Evolutionary conservation across 495 filamentous ascomycete genomes (phyloP).

Genomic region (Aspergillus avenaceus): DNA sequence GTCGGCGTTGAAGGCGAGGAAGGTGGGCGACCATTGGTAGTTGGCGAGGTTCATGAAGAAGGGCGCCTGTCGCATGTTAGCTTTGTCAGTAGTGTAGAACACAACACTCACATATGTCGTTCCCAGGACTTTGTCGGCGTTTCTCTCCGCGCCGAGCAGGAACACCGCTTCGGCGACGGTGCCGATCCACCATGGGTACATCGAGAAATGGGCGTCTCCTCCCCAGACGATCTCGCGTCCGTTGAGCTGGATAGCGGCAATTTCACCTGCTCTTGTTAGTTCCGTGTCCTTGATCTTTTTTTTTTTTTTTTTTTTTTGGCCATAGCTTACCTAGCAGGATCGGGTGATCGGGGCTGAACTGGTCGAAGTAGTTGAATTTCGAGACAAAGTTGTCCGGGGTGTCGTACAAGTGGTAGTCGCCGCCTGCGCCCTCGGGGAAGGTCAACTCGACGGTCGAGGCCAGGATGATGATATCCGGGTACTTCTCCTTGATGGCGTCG

Average conservation of each 20-base stretch:
- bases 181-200: slow-evolving; percentile 48
- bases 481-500: slow-evolving; percentile 44
- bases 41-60: slow-evolving; percentile 44
- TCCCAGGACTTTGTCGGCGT: slow-evolving; percentile 48
- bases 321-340: slow-evolving; percentile 50
- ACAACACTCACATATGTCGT: slow-evolving; percentile 32
- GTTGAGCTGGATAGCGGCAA: slow-evolving; percentile 45
- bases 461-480: slow-evolving; percentile 47
- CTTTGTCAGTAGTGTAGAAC: slow-evolving; percentile 1
- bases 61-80: slow-evolving; percentile 34
- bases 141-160: slow-evolving; percentile 62
- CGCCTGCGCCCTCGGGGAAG: slow-evolving; percentile 31
- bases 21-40: slow-evolving; percentile 44
- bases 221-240: slow-evolving; percentile 27
- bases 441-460: slow-evolving; percentile 39
- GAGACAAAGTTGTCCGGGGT: slow-evolving; percentile 45
- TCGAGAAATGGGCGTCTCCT: slow-evolving; percentile 25
- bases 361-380: slow-evolving; percentile 54
- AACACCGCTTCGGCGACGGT: slow-evolving; percentile 63
- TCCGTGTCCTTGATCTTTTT: too few relatives aligned
- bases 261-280: slow-evolving; percentile 37
- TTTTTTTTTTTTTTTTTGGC: too few relatives aligned
- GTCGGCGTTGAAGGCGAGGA: slow-evolving; percentile 43
- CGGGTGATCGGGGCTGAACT: slow-evolving; percentile 30
- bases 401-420: slow-evolving; percentile 49